Evolutionary conservation across 2,329 filamentous ascomycete species (phyloP), one percentile per base, ranked within the genome.

Genomic region (Pseudopithomyces maydicus): DNA sequence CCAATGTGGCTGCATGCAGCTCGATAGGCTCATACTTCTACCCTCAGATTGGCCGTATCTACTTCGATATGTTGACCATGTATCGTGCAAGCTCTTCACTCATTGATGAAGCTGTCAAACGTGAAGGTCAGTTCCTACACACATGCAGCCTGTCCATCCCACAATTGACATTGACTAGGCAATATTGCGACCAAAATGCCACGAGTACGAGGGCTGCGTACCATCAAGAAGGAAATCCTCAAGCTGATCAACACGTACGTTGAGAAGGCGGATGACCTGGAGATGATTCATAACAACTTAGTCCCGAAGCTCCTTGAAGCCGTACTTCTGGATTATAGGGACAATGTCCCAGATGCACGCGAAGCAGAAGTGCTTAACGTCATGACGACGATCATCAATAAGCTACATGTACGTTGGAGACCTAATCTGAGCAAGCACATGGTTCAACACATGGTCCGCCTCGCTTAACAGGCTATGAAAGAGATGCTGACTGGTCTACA

Each of bases 21-120:
- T 98, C 95, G 0, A 95, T 99, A 56, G 95, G 96, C 33, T 88
- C 91, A 51, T 99, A 98, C 79, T 99, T 99, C 78, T 97, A 97
- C 72, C 94, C 95, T 12, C 95, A 99, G 75, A 97, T 99, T 67
- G 95, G 94, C 39, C 90, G 92, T 55, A 98, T 99, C 67, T 99
- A 98, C 77, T 88, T 96, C 66, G 95, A 99, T 74, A 98, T 99
- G 94, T 82, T 99, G 55, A 94, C 95, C 70, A 99, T 99, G 96
- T 99, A 98, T 77, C 90, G 92, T 50, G 95, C 94, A 39, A 95
- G 94, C n/a, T 98, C 94, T 74, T 88, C 91, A 71, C 86, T 99
- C 64, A 99, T 99, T 62, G 97, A 96, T 10, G 91, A 97, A 74
- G 90, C 92, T 59, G 92, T 99, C 39, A 88, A 89, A 61, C 85